Conservation (phyloP, 306 rosid species). For the Lathyrus tuberosus region DNA sequence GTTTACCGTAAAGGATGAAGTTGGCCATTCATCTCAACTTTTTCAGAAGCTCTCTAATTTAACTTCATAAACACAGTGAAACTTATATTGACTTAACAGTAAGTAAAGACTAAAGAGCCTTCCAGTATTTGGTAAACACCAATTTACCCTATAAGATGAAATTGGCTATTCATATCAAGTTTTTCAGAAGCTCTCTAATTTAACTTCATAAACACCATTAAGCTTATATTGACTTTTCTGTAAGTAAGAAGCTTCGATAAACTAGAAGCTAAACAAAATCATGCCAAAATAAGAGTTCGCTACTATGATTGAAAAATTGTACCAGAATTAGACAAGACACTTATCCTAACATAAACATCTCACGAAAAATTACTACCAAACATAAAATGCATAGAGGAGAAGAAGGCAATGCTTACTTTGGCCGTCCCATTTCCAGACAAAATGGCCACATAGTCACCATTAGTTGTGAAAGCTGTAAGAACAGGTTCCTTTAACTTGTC, state of each 20-base stretch:
- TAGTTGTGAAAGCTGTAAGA: slow-evolving; percentile 50
- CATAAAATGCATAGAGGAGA: slow-evolving; percentile 3
- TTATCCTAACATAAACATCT: neutral
- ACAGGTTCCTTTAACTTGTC: slow-evolving; percentile 40
- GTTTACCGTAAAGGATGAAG: neutral
- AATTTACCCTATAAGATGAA: neutral
- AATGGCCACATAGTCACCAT: slow-evolving; percentile 44
- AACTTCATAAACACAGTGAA: neutral
- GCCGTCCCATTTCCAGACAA: slow-evolving; percentile 36
- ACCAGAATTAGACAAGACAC: neutral
- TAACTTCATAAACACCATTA: neutral
- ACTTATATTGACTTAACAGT: neutral
- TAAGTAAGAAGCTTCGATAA: neutral
- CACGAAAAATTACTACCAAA: slow-evolving; percentile 14
- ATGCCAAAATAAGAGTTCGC: slow-evolving; percentile 11
- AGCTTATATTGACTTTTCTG: neutral
- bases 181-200: neutral
- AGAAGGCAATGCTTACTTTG: slow-evolving; percentile 38
- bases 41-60: neutral
- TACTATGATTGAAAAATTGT: neutral
- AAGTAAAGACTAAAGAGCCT: too few species aligned
- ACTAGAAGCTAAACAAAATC: neutral
- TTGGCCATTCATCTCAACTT: neutral
- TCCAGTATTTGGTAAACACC: neutral
- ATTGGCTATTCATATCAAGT: neutral